These are phyloP conservation scores for Russula compacta DNA, from an alignment of 768 basidiomycete species.

Conservation along the genomic window DNA sequence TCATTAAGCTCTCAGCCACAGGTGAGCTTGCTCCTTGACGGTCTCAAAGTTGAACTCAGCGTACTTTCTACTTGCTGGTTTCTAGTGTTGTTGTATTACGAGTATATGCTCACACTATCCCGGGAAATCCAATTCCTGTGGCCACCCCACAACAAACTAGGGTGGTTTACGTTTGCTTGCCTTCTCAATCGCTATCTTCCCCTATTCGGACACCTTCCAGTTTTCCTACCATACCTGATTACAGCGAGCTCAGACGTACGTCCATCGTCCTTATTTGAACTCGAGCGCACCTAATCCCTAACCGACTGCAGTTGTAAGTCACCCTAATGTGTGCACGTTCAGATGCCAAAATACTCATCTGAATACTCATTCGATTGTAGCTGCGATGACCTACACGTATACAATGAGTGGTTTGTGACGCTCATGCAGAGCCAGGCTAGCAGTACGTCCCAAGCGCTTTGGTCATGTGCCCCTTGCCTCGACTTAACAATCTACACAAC, in stretches of 20 bases:
- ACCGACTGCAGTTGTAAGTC: neutral
- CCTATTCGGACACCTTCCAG: slow-evolving; percentile 28
- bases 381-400: neutral
- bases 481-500: no score
- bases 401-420: neutral
- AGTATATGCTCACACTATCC: slow-evolving; percentile 25
- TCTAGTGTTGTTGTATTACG: slow-evolving; percentile 26
- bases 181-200: slow-evolving; percentile 43
- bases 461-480: no score
- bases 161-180: slow-evolving; percentile 35
- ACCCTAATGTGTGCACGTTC: neutral
- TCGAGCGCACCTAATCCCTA: neutral
- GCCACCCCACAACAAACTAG: slow-evolving; percentile 29
- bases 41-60: neutral
- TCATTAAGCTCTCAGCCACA: neutral
- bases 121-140: slow-evolving; percentile 38
- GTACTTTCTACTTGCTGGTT: neutral
- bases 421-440: neutral
- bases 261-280: neutral
- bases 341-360: neutral
- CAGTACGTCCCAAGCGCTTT: neutral
- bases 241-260: neutral
- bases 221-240: slow-evolving; percentile 21
- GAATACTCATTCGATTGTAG: neutral
- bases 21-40: neutral